Base-by-base conservation (phyloP, 1,284 basidiomycete genomes). In the Agaricales sp. region DNA sequence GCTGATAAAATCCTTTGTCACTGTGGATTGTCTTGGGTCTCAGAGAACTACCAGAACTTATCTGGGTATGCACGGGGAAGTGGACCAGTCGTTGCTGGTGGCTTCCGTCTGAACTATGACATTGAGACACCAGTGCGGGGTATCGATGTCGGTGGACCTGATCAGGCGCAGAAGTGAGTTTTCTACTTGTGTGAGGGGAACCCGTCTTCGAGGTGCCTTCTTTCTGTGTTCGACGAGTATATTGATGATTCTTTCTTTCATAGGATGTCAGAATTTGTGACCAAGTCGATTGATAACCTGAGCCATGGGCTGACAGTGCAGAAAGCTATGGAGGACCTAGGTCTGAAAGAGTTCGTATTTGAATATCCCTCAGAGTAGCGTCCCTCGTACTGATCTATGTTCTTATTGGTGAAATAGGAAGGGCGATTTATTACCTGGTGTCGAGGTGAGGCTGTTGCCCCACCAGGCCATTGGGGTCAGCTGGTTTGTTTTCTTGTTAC, bases 381-480 rank as follows among this genome's bases (percentile, higher is more conserved):
- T 16, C 23, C 38, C 18, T 19, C 8, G 21, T 20, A 20, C 22
- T 16, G 20, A 22, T 44, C 13, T 37, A 46, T 43, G 26, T 49
- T 30, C 30, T 52, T 30, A 55, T 13, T n/a, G 4, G 23, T 37
- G n/a, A n/a, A 45, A 11, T 51, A 81, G 79, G 52, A 59, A 69
- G 37, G 65, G 65, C 45, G 78, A 82, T 53, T 58, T 77, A 13
- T 58, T 85, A 2, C 75, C 78, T 3, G 79, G 80, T 1, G 64
- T 88, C 58, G 77, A 77, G 58, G 76, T 86, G n/a, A 70, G 74
- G 2, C 65, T 88, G 11, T 63, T 88, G 35, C 73, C 77, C 4
- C 84, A 87, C 60, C 86, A 90, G 59, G 66, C 77, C 16, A 84
- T 88, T 52, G 81, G 86, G 1, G 82, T 87, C 12, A 70, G 71